Base-by-base conservation (phyloP, 176 grass and related monocot species). In the Triticum dicoccoides region DNA sequence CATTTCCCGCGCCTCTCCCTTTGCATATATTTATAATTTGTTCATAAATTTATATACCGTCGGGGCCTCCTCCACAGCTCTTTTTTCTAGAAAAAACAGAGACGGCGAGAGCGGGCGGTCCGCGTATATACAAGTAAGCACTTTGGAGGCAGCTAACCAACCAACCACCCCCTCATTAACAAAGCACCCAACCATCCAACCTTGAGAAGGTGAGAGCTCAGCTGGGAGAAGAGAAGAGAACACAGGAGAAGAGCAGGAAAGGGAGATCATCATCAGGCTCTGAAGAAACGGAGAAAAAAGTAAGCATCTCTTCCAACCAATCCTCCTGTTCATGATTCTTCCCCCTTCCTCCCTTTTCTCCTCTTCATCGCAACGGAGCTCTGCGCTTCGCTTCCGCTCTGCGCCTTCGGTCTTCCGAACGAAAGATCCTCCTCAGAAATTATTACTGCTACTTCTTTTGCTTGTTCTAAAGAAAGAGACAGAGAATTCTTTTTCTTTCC, bases 81-180 rank as follows among this genome's bases (percentile, higher is more conserved):
- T 9, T 59, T 59, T 59, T 59, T 59, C 56, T 59, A 59, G 18
- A 59, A 59, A 59, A 24, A 74, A 29, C 45, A 51, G 8, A 51
- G 58, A 61, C 38, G 54, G 18, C 7, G 18, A 70, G 56, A 76
- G 69, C 81, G 20, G 62, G 52, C 30, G 71, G 88, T 41, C 24
- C 61, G 12, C 13, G 21, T 8, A 37, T 85, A 88, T 86, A 79
- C 78, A 59, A 59, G 56, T 59, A 58, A 58, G 54, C 15, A 91
- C 51, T 21, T 30, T 13, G 11, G 69, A 18, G 68, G 68, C 25
- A 52, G 44, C 45, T 76, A 76, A 76, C 72, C 24, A 54, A 51
- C 63, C 86, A 88, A 11, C 82, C 82, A 78, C 78, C 38, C 78
- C 38, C 45, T 61, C 72, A 82, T 82, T 91, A 73, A 78, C 71